These are phyloP conservation scores for Kokia cookei DNA, from an alignment of 441 rosid species.

Conservation along the genomic window DNA sequence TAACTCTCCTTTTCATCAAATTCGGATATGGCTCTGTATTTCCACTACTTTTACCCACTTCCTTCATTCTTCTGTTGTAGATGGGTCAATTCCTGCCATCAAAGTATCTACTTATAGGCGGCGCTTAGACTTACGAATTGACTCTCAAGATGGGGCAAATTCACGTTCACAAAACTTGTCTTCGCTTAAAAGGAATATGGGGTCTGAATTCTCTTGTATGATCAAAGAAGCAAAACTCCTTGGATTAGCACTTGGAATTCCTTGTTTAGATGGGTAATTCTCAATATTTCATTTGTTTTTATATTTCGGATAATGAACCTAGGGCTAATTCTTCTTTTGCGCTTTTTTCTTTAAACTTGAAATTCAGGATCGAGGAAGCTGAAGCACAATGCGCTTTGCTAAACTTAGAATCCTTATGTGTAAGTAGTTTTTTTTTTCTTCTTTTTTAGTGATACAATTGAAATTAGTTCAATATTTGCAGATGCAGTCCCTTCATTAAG, in stretches of 20 bases:
- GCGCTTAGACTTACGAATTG: conserved; percentile 53
- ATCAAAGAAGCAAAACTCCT: conserved; percentile 74
- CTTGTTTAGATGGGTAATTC: conserved; percentile 86
- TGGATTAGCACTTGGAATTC: conserved; percentile 75
- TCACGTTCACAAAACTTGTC: conserved; percentile 33
- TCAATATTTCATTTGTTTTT: neutral
- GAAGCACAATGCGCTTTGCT: conserved; percentile 91
- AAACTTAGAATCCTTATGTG: conserved; percentile 79
- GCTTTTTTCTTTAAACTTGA: conserved; percentile 1
- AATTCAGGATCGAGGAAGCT: conserved; percentile 81
- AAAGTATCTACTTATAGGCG: conserved; percentile 72
- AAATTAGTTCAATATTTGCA: neutral
- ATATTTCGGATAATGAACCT: neutral
- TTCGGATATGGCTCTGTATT: no score
- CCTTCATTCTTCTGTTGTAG: neutral
- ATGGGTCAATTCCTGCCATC: conserved; percentile 91
- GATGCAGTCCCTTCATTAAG: neutral
- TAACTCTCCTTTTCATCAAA: conserved; percentile 4
- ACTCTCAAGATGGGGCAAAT: conserved; percentile 43
- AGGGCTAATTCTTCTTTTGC: neutral
- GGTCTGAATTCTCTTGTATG: conserved; percentile 85
- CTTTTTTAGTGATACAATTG: conserved; percentile 1
- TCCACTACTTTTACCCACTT: neutral
- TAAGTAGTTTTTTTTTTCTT: conserved; percentile 31
- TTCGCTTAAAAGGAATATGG: conserved; percentile 78